Evolutionary conservation across 179 eudicot species (phyloP), one percentile per base, ranked within the genome.

Genomic region (Silene coronaria): DNA sequence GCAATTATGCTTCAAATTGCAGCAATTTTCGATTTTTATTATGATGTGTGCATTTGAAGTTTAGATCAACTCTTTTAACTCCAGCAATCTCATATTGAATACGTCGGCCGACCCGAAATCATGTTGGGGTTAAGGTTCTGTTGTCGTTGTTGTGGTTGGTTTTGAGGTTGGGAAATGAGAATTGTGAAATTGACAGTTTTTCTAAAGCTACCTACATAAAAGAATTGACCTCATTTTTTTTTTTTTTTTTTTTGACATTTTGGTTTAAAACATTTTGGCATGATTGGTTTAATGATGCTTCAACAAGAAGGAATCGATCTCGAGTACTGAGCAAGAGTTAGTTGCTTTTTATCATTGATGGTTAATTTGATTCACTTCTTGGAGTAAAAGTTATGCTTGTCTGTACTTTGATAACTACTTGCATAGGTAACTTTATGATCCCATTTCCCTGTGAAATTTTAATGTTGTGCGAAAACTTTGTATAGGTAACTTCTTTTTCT

Each of bases 331-430:
- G 17, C 36, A 24, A 70, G 59, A 24, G 27, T 23, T 24, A 58
- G 34, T 64, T 11, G 6, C 51, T 70, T 68, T 68, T 73, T 67
- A 22, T 69, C 10, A 32, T 42, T 62, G 36, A 38, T 70, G 12
- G 22, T 27, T 13, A 17, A 71, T 74, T 57, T 80, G 74, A 24
- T 77, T 59, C 71, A 71, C 57, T 77, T 58, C 69, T 77, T 80
- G 76, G 82, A 66, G 75, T 70, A 55, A 48, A 64, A 70, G 67
- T 9, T 34, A 68, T 77, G 63, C 32, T 70, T 17, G 59, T 23
- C 21, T 34, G 58, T 75, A 27, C 46, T 45, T 78, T 60, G 64
- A 36, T 14, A n/a, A 67, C 19, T 72, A 13, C 21, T 23, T 26
- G 13, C 16, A 36, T 27, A 38, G 8, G 26, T 65, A 30, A 72